Evolutionary conservation across 1,284 basidiomycete species (phyloP), one percentile per base, ranked within the genome.

Genomic region (Porphyrellus sp.): DNA sequence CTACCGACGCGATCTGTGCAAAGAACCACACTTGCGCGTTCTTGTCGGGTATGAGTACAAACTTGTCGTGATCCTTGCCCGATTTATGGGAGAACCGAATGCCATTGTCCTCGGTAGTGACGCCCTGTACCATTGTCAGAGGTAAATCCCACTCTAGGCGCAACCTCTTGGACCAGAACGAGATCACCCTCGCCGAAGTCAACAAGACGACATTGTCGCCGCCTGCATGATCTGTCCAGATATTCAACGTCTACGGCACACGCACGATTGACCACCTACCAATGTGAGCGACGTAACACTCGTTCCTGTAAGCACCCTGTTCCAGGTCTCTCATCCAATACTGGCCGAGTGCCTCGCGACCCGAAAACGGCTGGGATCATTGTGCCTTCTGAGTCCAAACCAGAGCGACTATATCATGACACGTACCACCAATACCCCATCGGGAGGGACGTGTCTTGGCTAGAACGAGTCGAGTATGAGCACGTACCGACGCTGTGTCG

Each of bases 241-340:
- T 40, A 20, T 48, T 59, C 52, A 55, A 56, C n/a, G 40, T 49
- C 46, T 40, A 60, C 24, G n/a, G 27, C 13, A 31, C n/a, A 49
- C n/a, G 11, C 28, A n/a, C 9, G 41, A 34, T 30, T 35, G 16
- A 5, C 42, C 25, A 67, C 79, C 65, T 68, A 86, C 91, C 86
- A 53, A 96, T 86, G 66, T 98, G 95, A 8, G 95, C 94, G 41
- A 98, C 89, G 66, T 98, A 99, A 44, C 75, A 75, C 64, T 98
- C 95, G 60, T 81, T 77, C 59, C 92, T 82, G 71, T 89, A 95
- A 33, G 82, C 77, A 16, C 95, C 95, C 55, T 91, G 84, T 61
- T 94, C 91, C 23, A 98, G 75, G 65, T 97, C 95, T 79, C 79
- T 83, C 77, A 99, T 86, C 97, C 97, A 99, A 63, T 89, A 93